These are phyloP conservation scores for Chlorella sp. DNA, from an alignment of 139 green algal species.

Conservation along the genomic window DNA sequence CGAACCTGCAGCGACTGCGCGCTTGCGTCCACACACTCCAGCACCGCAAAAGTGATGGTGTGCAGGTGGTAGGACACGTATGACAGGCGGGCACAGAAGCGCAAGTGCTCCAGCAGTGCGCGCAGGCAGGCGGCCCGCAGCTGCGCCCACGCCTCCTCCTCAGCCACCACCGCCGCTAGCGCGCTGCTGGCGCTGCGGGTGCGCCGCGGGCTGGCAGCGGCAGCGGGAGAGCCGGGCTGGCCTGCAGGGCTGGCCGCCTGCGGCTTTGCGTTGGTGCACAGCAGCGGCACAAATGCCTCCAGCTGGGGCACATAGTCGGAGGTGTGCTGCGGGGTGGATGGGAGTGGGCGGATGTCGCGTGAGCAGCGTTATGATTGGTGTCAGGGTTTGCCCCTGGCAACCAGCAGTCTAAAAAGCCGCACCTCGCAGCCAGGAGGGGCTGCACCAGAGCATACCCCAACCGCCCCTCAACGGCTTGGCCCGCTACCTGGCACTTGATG, in stretches of 20 bases:
- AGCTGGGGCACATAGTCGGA: conserved; percentile 56
- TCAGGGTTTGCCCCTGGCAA: too few relatives aligned
- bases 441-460: too few relatives aligned
- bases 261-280: conserved; percentile 45
- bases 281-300: conserved; percentile 50
- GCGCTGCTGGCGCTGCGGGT: background rate
- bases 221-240: background rate
- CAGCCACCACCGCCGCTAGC: background rate
- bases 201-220: background rate
- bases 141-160: background rate
- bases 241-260: background rate
- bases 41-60: conserved; percentile 35
- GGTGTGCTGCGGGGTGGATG: conserved; percentile 29
- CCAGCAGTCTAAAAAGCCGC: too few relatives aligned
- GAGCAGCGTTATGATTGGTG: too few relatives aligned
- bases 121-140: conserved; percentile 28
- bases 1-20: background rate
- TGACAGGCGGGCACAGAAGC: conserved; percentile 42
- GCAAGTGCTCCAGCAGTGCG: conserved; percentile 51
- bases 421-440: too few relatives aligned
- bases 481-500: conserved; percentile 38
- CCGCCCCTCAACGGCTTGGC: too few relatives aligned
- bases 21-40: conserved; percentile 33
- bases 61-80: conserved; percentile 53
- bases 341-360: too few relatives aligned